Base-by-base conservation (phyloP, 495 filamentous ascomycete species). In the Aspergillus ellipticus region DNA sequence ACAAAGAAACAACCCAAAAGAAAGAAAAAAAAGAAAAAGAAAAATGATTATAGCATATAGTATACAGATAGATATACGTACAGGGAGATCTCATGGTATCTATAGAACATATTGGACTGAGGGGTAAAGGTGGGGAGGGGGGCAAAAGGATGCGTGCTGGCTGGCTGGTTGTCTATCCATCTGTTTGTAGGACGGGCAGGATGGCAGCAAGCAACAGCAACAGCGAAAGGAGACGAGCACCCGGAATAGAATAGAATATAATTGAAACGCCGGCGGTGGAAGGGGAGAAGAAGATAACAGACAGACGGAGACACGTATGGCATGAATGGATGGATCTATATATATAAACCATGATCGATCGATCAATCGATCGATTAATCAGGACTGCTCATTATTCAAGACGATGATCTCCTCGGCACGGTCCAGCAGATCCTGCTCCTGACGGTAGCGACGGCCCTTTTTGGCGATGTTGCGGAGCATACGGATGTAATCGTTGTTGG, bases 391-490 rank as follows among this genome's bases (percentile, higher is more conserved):
- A n/a, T n/a, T n/a, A n/a, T n/a, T n/a, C n/a, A 71, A 59, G 11
- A 72, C 60, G 41, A 73, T 61, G 42, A 69, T 46, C 1, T 72
- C 73, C 1, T 56, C 20, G 20, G 70, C 48, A 28, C 60, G 54
- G 62, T 88, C 82, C 24, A 70, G 51, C 60, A 75, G 54, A 55
- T 86, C 74, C 59, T 81, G 68, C 51, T 71, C 43, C 49, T 74
- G 56, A 49, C 82, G 76, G 68, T 73, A 82, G 43, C 55, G 49
- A 16, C 77, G 69, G 0, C 86, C 85, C 17, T 69, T 41, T 16
- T 65, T 49, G 56, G 63, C 74, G 48, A 80, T 57, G 21, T 72
- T 59, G 26, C 69, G 70, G n/a, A 87, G 66, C 28, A 53, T 65
- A 21, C 54, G 53, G 17, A 79, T 58, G 57, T 78, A 85, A 2